Conservation (phyloP, 2,329 filamentous ascomycete genomes). For the Ophiostoma piceae region DNA sequence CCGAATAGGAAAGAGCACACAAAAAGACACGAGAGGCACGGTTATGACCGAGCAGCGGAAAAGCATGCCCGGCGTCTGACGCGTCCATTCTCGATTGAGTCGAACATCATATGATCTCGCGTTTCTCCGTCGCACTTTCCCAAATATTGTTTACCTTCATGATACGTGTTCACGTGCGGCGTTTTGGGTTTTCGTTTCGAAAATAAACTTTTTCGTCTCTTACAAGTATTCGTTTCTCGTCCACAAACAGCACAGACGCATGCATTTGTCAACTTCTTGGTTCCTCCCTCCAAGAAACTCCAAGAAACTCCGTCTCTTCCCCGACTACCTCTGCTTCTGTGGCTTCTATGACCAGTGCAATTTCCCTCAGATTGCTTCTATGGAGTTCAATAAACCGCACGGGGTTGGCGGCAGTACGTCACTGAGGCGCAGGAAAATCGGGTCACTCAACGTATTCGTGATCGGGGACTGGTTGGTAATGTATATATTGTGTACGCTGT, state of each 20-base stretch:
- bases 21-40: background rate
- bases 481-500: background rate
- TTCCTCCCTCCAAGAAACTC: background rate
- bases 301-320: background rate
- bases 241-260: background rate
- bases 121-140: background rate
- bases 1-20: background rate
- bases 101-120: background rate
- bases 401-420: background rate
- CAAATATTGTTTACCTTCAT: background rate
- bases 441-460: background rate
- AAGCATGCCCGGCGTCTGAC: background rate
- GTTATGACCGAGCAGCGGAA: background rate
- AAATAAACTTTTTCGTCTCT: background rate
- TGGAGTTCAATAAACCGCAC: background rate
- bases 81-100: background rate
- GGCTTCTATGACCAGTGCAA: conserved; percentile 1
- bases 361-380: conserved; percentile 9
- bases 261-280: background rate
- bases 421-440: conserved; percentile 1
- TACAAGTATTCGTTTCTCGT: too few species aligned
- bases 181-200: background rate
- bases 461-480: background rate
- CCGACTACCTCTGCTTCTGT: background rate
- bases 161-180: background rate